Conservation (phyloP, 2,329 filamentous ascomycete genomes). For the Helminthosporium solani region DNA sequence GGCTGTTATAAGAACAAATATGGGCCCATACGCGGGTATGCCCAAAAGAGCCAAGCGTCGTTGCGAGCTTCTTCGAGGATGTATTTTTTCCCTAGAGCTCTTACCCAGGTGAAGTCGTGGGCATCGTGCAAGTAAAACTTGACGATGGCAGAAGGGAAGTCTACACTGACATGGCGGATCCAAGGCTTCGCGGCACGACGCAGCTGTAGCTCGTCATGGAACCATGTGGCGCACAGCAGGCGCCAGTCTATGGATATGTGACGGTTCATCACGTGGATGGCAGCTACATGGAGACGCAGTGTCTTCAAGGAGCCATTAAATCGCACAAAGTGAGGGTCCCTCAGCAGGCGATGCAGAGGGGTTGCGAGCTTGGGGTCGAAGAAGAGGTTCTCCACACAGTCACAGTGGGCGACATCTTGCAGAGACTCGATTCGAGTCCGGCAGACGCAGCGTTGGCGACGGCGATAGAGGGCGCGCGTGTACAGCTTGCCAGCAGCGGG, state of each 20-base stretch:
- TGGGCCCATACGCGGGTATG: too few species aligned
- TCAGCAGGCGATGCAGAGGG: background rate
- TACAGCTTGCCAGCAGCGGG: background rate
- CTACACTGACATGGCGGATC: slow-evolving; percentile 1
- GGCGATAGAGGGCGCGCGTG: background rate
- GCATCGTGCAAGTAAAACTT: background rate
- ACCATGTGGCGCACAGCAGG: slow-evolving; percentile 14
- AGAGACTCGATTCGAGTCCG: slow-evolving; percentile 6
- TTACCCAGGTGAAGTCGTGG: background rate
- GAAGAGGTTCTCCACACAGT: slow-evolving; percentile 9
- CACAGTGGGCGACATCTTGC: slow-evolving; percentile 10
- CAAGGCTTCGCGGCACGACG: slow-evolving; percentile 11
- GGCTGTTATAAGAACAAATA: too few species aligned
- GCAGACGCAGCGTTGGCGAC: slow-evolving; percentile 1
- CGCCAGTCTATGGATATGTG: slow-evolving; percentile 21
- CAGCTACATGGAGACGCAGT: slow-evolving; percentile 14
- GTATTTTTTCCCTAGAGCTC: background rate
- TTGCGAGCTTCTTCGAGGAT: background rate
- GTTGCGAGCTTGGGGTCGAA: background rate
- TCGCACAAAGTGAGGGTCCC: slow-evolving; percentile 15
- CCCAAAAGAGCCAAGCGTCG: background rate
- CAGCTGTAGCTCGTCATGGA: slow-evolving; percentile 15
- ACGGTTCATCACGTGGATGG: background rate
- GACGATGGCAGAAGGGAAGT: background rate
- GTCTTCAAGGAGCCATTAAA: slow-evolving; percentile 17